Conservation (phyloP, 2,329 filamentous ascomycete species). For the Botryotinia calthae region DNA sequence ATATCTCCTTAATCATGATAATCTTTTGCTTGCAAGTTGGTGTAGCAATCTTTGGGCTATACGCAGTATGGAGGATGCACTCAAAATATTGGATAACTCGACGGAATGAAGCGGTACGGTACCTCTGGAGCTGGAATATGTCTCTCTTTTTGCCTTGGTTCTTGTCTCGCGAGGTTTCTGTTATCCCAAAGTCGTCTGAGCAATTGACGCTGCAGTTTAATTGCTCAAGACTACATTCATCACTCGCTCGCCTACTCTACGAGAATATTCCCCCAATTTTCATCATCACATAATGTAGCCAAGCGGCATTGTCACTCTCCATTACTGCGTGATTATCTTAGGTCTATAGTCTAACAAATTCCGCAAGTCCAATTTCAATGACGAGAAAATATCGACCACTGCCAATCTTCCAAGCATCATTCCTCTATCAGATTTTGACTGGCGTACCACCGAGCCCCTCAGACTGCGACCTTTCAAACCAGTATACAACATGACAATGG, state of each 20-base stretch:
- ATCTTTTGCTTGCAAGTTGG: constrained; percentile 7
- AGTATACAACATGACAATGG: constrained; percentile 65
- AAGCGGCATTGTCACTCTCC: neutral
- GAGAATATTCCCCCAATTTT: neutral
- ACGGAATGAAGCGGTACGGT: neutral
- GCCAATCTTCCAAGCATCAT: neutral
- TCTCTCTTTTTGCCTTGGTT: neutral
- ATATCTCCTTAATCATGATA: neutral
- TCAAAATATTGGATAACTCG: neutral
- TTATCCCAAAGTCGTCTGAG: too few relatives aligned
- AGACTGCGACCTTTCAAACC: constrained; percentile 58
- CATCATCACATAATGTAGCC: neutral
- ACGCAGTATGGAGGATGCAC: constrained; percentile 1
- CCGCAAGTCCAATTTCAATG: neutral
- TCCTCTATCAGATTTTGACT: constrained; percentile 50
- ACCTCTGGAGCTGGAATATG: neutral
- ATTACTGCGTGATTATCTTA: neutral
- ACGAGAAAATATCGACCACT: neutral
- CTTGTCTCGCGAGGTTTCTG: too few relatives aligned
- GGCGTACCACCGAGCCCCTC: constrained; percentile 50
- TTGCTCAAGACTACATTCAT: neutral
- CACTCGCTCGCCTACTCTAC: neutral
- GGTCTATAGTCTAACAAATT: neutral
- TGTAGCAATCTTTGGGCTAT: neutral
- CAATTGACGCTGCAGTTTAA: neutral